phyloP scores from a whole-genome alignment of 2,329 filamentous ascomycete genomes.

The Penicillium occitanis region DNA sequence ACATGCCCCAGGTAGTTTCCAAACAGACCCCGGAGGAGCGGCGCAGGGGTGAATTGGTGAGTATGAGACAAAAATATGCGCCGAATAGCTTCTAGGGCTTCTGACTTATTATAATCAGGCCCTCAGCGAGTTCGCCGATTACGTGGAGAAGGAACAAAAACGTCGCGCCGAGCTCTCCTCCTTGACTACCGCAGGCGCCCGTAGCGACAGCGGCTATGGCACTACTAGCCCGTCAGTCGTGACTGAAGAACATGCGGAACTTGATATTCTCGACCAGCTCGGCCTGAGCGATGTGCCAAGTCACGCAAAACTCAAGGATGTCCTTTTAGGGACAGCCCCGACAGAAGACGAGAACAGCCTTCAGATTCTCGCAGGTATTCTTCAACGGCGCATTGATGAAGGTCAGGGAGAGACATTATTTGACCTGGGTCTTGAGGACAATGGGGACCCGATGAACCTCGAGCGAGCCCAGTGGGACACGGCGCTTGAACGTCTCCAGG shows the following conservation, averaged over 20 bases:
- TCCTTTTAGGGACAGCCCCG: conserved; percentile 61
- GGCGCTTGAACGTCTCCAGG: conserved; percentile 65
- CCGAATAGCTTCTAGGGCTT: background rate
- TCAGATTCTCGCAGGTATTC: conserved; percentile 62
- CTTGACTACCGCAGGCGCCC: conserved; percentile 33
- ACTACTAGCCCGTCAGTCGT: conserved; percentile 36
- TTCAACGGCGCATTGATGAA: conserved; percentile 72
- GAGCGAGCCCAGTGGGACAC: conserved; percentile 71
- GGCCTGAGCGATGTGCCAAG: conserved; percentile 69
- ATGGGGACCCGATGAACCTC: conserved; percentile 79
- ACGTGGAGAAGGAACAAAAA: conserved; percentile 90
- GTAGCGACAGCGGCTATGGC: conserved; percentile 45
- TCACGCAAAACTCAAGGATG: conserved; percentile 66
- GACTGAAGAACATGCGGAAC: conserved; percentile 75
- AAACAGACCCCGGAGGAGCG: conserved; percentile 74
- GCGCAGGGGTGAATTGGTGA: conserved; percentile 81
- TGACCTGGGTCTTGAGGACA: conserved; percentile 88
- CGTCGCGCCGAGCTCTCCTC: conserved; percentile 40
- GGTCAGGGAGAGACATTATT: conserved; percentile 88
- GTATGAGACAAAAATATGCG: conserved; percentile 26
- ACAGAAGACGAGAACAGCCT: conserved; percentile 58
- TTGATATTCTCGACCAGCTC: conserved; percentile 82
- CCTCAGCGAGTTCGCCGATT: conserved; percentile 94
- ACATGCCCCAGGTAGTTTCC: conserved; percentile 41
- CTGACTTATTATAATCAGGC: conserved; percentile 52